Evolutionary conservation across 2,329 filamentous ascomycete genomes (phyloP).

Genomic region (Fusarium chlamydosporum): DNA sequence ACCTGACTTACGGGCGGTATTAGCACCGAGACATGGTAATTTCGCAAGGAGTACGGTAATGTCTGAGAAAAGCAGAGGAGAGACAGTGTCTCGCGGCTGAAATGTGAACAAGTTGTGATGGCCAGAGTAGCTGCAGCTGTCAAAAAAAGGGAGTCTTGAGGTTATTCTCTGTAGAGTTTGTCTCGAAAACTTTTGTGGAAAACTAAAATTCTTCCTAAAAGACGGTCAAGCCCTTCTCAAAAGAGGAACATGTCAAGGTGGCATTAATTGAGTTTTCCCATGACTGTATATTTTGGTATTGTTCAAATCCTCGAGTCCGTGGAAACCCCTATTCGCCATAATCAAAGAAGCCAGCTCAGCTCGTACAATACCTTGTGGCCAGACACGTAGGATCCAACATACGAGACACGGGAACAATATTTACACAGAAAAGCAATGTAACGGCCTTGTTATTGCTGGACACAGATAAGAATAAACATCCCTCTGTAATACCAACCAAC

Average conservation of each 20-base stretch:
- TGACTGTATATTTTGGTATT: not conserved
- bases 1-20: constrained; percentile 9
- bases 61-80: not conserved
- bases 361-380: constrained; percentile 19
- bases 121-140: constrained; percentile 9
- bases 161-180: constrained; percentile 20
- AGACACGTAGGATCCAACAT: not conserved
- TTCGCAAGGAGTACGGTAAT: not conserved
- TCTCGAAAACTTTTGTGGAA: constrained; percentile 9
- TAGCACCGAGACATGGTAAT: constrained; percentile 9
- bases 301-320: not conserved
- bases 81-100: constrained; percentile 1
- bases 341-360: constrained; percentile 15
- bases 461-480: not conserved
- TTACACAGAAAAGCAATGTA: not conserved
- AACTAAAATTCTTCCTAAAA: not conserved
- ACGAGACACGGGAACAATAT: not conserved
- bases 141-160: constrained; percentile 18
- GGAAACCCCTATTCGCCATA: constrained; percentile 1
- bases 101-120: constrained; percentile 5
- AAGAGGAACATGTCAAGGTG: not conserved
- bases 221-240: not conserved
- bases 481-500: not conserved
- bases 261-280: not conserved
- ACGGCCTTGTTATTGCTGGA: not conserved